These are phyloP conservation scores for Suhomyces maxii DNA, from an alignment of 1,139 yeast species.

Conservation along the genomic window DNA sequence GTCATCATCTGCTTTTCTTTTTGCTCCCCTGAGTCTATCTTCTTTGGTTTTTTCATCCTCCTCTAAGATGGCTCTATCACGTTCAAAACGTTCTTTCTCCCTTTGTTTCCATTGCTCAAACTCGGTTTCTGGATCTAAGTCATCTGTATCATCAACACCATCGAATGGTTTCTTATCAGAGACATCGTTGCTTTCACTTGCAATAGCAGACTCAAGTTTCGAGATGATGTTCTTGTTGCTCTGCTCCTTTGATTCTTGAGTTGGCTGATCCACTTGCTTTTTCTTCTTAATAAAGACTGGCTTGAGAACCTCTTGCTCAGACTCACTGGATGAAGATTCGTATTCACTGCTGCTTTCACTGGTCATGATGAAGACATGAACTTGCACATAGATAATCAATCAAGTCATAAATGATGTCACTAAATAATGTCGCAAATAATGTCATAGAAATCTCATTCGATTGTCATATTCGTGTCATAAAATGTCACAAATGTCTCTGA, in stretches of 20 bases:
- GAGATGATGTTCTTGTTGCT: slow-evolving; percentile 1
- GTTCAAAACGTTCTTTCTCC: slow-evolving; percentile 37
- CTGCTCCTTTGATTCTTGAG: neutral
- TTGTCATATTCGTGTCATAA: too few species aligned
- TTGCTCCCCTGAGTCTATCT: slow-evolving; percentile 11
- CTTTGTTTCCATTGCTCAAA: slow-evolving; percentile 47
- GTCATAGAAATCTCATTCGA: too few species aligned
- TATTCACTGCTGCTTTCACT: slow-evolving; percentile 9
- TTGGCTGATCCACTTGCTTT: neutral
- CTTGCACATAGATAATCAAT: too few species aligned
- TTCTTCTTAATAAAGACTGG: slow-evolving; percentile 8
- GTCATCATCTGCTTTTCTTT: slow-evolving; percentile 21
- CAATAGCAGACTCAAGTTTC: slow-evolving; percentile 4
- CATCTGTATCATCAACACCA: slow-evolving; percentile 56
- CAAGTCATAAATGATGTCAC: too few species aligned
- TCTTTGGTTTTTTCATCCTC: slow-evolving; percentile 32
- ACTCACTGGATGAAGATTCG: slow-evolving; percentile 3
- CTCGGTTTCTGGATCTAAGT: slow-evolving; percentile 50
- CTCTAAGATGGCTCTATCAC: slow-evolving; percentile 42
- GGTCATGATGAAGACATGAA: neutral
- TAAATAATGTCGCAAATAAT: neutral
- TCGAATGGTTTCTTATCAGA: slow-evolving; percentile 11
- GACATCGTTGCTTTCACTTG: neutral
- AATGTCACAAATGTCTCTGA: too few species aligned
- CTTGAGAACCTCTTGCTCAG: slow-evolving; percentile 3